A percentile compares a stretch with the other conserved stretches of the same genome.
phyloP scores from a whole-genome alignment of 192 early-diverging fungal genomes.

The Dissophora globulifera region DNA sequence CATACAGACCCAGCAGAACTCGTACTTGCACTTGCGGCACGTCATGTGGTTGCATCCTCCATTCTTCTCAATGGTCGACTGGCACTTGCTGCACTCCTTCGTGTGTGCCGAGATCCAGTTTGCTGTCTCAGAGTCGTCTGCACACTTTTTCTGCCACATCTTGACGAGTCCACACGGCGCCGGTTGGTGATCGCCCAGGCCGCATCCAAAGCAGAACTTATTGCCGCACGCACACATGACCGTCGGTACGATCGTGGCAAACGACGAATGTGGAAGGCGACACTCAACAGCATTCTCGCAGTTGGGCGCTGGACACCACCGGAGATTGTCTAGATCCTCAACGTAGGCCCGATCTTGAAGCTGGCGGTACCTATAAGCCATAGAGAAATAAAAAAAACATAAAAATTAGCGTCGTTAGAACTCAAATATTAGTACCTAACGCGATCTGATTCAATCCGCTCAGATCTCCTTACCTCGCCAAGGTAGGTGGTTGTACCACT shows the following conservation, averaged over 20 bases:
- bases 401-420: too few species aligned
- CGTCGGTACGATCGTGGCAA: conserved; percentile 81
- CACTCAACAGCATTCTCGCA: conserved; percentile 97
- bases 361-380: conserved; percentile 70
- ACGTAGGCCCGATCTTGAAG: conserved; percentile 92
- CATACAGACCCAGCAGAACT: conserved; percentile 99
- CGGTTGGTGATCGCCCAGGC: conserved; percentile 86
- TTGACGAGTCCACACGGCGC: conserved; percentile 86
- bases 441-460: too few species aligned
- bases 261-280: conserved; percentile 73
- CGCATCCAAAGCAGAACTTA: conserved; percentile 95
- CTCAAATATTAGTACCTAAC: neutral
- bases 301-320: conserved; percentile 97
- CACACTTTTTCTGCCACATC: conserved; percentile 94
- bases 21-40: conserved; percentile 95
- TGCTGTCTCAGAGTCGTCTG: conserved; percentile 97
- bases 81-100: conserved; percentile 96
- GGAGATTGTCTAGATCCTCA: conserved; percentile 81
- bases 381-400: neutral
- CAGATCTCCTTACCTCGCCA: conserved; percentile 66
- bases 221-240: conserved; percentile 85
- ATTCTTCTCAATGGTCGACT: conserved; percentile 98
- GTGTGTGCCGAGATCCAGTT: conserved; percentile 97
- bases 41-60: conserved; percentile 99
- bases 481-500: conserved; percentile 66